Evolutionary conservation across 441 rosid genomes (phyloP).

Genomic region (Mallotus repandus): DNA sequence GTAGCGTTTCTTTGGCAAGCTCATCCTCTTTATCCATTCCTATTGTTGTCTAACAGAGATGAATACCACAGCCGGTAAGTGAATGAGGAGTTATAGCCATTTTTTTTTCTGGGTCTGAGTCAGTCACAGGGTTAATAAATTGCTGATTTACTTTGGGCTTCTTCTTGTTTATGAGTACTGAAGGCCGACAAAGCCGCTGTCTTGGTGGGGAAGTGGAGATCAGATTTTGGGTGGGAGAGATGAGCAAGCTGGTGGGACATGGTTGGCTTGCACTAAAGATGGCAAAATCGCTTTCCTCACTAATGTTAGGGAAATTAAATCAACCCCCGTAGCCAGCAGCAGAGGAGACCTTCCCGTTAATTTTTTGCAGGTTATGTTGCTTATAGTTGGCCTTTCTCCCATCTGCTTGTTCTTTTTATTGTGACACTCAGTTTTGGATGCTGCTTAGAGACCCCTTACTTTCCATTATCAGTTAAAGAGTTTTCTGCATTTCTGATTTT

Average conservation of each 20-base stretch:
- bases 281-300: conserved; percentile 79
- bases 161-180: conserved; percentile 11
- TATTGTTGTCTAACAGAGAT: conserved; percentile 74
- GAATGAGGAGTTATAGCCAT: neutral
- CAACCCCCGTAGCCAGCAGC: conserved; percentile 41
- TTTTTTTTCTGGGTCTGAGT: neutral
- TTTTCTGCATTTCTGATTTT: neutral
- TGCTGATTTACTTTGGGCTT: neutral
- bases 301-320: conserved; percentile 49
- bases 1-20: conserved; percentile 74
- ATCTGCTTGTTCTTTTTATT: neutral
- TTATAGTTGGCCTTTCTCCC: neutral
- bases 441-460: neutral
- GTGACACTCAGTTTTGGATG: neutral
- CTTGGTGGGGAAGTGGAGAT: conserved; percentile 68
- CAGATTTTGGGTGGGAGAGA: conserved; percentile 80
- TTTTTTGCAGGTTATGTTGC: conserved; percentile 51
- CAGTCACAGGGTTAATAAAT: neutral
- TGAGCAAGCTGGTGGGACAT: conserved; percentile 71
- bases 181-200: conserved; percentile 65
- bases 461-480: neutral
- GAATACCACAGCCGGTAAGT: conserved; percentile 61
- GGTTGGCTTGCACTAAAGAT: conserved; percentile 64
- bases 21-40: conserved; percentile 70
- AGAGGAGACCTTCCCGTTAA: conserved; percentile 76